Evolutionary conservation across 2,329 filamentous ascomycete species (phyloP).

Genomic region (Nakataea oryzae): DNA sequence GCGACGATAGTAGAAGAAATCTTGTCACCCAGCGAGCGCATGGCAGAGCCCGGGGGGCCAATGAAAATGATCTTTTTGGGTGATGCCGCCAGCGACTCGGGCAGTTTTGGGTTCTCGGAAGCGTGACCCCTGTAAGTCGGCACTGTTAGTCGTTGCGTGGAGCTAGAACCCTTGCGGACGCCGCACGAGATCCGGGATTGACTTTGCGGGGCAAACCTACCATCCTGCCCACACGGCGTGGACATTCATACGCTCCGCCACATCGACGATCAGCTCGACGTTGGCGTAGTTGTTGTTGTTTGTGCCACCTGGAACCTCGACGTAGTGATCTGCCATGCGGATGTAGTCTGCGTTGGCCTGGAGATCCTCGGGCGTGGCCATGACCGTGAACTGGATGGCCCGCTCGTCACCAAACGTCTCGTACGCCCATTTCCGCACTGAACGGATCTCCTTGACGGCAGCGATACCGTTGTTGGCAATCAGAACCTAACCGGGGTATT

Average conservation of each 20-base stretch:
- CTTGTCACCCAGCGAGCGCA: conserved; percentile 98
- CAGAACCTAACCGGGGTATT: conserved; percentile 56
- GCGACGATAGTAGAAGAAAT: conserved; percentile 99
- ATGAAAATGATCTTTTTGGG: conserved; percentile 99
- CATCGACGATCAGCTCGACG: conserved; percentile 96
- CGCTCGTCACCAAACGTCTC: conserved; percentile 97
- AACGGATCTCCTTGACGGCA: conserved; percentile 97
- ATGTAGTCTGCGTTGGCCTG: conserved; percentile 98
- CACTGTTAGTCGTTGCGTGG: conserved; percentile 5
- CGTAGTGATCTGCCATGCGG: conserved; percentile 98
- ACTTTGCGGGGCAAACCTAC: conserved; percentile 37
- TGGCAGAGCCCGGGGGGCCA: conserved; percentile 91
- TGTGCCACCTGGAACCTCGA: conserved; percentile 95
- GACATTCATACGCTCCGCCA: conserved; percentile 96
- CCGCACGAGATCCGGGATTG: conserved; percentile 6
- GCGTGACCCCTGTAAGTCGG: conserved; percentile 69
- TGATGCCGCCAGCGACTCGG: conserved; percentile 89
- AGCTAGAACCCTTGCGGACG: background rate
- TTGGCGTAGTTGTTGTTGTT: conserved; percentile 99
- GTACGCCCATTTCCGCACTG: conserved; percentile 99
- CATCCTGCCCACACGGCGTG: conserved; percentile 99
- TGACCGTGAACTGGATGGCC: conserved; percentile 98
- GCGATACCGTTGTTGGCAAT: conserved; percentile 99
- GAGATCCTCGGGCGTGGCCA: conserved; percentile 97
- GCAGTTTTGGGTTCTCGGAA: conserved; percentile 95